phyloP scores from a whole-genome alignment of 352 stramenopile species.

The Pythium utonaiense region DNA sequence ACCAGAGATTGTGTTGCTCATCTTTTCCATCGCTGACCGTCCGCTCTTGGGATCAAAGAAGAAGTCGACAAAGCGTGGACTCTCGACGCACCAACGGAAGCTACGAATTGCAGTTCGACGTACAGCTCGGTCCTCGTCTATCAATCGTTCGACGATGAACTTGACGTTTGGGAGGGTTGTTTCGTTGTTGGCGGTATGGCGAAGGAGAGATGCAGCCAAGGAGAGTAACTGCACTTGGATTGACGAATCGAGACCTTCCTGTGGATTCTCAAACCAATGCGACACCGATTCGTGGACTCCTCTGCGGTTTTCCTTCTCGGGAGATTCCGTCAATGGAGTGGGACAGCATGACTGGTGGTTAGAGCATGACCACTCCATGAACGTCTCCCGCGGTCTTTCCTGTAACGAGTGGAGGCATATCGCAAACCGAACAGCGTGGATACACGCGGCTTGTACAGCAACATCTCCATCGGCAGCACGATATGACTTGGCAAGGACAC shows the following conservation, averaged over 20 bases:
- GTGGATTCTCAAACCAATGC: background rate
- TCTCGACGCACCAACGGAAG: slow-evolving; percentile 15
- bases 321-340: background rate
- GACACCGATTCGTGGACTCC: slow-evolving; percentile 5
- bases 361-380: background rate
- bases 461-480: background rate
- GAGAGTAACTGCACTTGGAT: slow-evolving; percentile 1
- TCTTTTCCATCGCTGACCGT: background rate
- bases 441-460: background rate
- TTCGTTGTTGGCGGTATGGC: background rate
- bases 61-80: background rate
- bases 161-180: background rate
- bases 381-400: background rate
- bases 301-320: background rate
- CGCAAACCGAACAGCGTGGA: background rate
- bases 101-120: slow-evolving; percentile 10
- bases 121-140: slow-evolving; percentile 11
- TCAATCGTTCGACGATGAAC: slow-evolving; percentile 1
- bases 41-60: background rate
- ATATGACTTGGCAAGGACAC: slow-evolving; percentile 1
- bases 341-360: background rate
- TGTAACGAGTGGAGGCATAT: background rate
- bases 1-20: slow-evolving; percentile 7
- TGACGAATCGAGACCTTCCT: background rate
- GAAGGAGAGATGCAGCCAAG: slow-evolving; percentile 12